Evolutionary conservation across 1,284 basidiomycete species (phyloP).

Genomic region (Rhodotorula sp.): DNA sequence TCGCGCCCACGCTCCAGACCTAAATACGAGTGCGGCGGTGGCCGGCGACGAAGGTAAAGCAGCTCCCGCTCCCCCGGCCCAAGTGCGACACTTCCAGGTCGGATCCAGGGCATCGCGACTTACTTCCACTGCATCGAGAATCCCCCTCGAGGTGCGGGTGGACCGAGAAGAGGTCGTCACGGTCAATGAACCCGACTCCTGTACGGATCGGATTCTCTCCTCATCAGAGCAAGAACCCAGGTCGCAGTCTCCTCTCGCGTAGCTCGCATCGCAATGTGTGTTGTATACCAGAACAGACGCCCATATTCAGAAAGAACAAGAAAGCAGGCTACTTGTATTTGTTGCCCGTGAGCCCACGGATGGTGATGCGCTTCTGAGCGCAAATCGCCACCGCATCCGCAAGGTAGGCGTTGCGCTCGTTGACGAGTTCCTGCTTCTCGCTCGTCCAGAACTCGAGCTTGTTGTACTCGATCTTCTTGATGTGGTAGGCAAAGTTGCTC

Average conservation of each 20-base stretch:
- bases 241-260: too few species aligned
- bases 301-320: too few species aligned
- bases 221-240: too few species aligned
- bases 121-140: neutral
- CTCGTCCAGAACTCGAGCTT: conserved; percentile 8
- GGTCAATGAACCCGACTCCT: neutral
- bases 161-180: neutral
- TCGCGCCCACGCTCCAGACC: neutral
- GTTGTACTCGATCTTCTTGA: conserved; percentile 10
- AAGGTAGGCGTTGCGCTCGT: conserved; percentile 21
- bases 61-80: too few species aligned
- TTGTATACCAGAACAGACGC: too few species aligned
- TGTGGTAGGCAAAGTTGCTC: conserved; percentile 27
- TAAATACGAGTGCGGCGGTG: neutral
- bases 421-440: neutral
- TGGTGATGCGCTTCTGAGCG: conserved; percentile 9
- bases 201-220: too few species aligned
- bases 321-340: neutral
- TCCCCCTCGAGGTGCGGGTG: neutral
- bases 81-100: too few species aligned
- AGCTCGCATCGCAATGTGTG: too few species aligned
- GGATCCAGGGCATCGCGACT: too few species aligned
- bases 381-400: conserved; percentile 14
- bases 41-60: neutral
- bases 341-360: conserved; percentile 17